Base-by-base conservation (phyloP, 768 basidiomycete genomes). In the Tricholomella constricta region DNA sequence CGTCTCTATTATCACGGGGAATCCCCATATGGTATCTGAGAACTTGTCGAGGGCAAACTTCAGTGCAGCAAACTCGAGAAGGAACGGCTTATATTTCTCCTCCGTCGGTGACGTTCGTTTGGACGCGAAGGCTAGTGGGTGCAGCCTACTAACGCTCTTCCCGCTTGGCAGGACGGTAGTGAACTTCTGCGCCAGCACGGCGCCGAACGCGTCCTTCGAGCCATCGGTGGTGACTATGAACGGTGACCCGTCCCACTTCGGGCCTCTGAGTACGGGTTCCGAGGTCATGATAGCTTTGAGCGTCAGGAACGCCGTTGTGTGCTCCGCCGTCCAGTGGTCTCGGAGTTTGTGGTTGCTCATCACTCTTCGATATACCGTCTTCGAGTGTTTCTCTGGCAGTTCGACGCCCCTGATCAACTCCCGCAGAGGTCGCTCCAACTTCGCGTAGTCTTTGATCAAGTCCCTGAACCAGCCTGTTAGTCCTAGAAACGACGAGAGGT, bases 201-300 rank as follows among this genome's bases (percentile, higher is more conserved):
- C n/a, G n/a, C n/a, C n/a, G n/a, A n/a, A n/a, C n/a, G n/a, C n/a
- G n/a, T n/a, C 27, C 20, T 8, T 62, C 57, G 2, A 4, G 38
- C 15, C 69, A 43, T 76, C 70, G 0, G 67, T 71, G 0, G 65
- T 71, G 6, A 75, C 51, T 2, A 73, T 65, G 55, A 76, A 62
- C 27, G 50, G 60, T 15, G 60, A 62, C 0, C 69, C 69, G 43
- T 76, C 70, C 36, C 35, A 78, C 6, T 55, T 35, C 1, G 71
- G 71, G 0, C 58, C 55, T 20, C 52, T 34, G 1, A 75, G 56
- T 0, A 72, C 68, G 2, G 74, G 76, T 43, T 71, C 67, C 0
- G 57, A 59, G 2, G 66, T 62, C 1, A 77, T 51, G 0, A 59
- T 45, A 6, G 27, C 26, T 56, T 79, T 77, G 8, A 78, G 53